phyloP scores from a whole-genome alignment of 352 stramenopile species.

The Phytophthora nicotianae region DNA sequence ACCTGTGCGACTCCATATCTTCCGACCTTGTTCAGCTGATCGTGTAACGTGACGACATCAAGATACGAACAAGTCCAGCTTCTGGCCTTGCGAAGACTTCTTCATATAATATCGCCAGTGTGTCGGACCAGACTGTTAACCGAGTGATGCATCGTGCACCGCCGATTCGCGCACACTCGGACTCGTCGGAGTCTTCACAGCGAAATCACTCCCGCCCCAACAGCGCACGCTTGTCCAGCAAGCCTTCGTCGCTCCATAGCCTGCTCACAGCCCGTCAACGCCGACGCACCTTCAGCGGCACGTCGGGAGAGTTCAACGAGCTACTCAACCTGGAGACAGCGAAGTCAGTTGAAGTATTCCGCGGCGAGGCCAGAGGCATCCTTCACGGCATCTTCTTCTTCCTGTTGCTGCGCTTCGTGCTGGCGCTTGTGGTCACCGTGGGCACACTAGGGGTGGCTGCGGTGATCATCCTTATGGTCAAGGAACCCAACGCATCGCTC shows the following conservation, averaged over 20 bases:
- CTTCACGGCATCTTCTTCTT: slow-evolving; percentile 67
- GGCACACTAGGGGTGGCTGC: slow-evolving; percentile 38
- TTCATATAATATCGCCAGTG: slow-evolving; percentile 4
- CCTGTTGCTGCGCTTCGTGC: slow-evolving; percentile 57
- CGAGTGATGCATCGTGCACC: not conserved
- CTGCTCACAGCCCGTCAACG: slow-evolving; percentile 28
- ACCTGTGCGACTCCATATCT: slow-evolving; percentile 6
- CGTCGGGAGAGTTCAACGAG: slow-evolving; percentile 40
- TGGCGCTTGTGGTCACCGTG: slow-evolving; percentile 45
- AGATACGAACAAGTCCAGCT: slow-evolving; percentile 1
- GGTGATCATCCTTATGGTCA: slow-evolving; percentile 43
- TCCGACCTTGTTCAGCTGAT: slow-evolving; percentile 8
- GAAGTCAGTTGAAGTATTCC: slow-evolving; percentile 67
- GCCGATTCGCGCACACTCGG: slow-evolving; percentile 18
- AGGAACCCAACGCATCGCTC: slow-evolving; percentile 38
- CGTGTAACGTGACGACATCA: not conserved
- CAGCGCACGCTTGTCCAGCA: slow-evolving; percentile 19
- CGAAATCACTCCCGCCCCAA: slow-evolving; percentile 14
- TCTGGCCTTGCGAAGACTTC: not conserved
- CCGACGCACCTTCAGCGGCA: slow-evolving; percentile 37
- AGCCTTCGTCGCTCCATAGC: slow-evolving; percentile 26
- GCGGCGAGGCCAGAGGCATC: slow-evolving; percentile 58
- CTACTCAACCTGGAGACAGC: slow-evolving; percentile 50
- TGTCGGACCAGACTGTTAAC: slow-evolving; percentile 13
- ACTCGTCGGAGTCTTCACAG: slow-evolving; percentile 14